Evolutionary conservation across 2,329 filamentous ascomycete genomes (phyloP).

Genomic region (Ophiostoma ips): DNA sequence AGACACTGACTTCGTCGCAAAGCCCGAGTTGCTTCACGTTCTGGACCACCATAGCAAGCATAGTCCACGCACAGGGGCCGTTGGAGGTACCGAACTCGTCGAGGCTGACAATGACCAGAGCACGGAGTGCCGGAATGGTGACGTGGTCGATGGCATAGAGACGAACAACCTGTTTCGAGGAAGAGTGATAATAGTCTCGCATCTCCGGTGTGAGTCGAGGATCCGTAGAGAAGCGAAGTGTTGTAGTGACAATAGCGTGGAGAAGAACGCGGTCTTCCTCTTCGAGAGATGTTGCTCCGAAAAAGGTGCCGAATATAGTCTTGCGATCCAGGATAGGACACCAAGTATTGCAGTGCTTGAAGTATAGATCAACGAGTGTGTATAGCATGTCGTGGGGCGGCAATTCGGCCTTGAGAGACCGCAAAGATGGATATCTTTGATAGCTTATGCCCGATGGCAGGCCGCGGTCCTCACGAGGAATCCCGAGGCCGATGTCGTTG

Average conservation of each 20-base stretch:
- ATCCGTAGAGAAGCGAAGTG: slow-evolving; percentile 71
- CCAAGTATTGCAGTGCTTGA: slow-evolving; percentile 70
- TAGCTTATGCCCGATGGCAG: slow-evolving; percentile 39
- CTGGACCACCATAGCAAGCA: slow-evolving; percentile 74
- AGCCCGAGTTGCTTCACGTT: slow-evolving; percentile 78
- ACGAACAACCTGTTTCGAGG: slow-evolving; percentile 73
- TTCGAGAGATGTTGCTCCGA: slow-evolving; percentile 60
- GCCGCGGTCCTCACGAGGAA: slow-evolving; percentile 27
- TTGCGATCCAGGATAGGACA: slow-evolving; percentile 80
- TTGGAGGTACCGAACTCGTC: slow-evolving; percentile 79
- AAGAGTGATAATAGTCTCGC: slow-evolving; percentile 59
- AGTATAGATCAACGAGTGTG: slow-evolving; percentile 60
- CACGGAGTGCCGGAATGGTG: slow-evolving; percentile 74
- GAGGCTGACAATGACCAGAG: slow-evolving; percentile 71
- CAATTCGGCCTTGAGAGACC: slow-evolving; percentile 47
- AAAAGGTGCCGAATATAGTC: slow-evolving; percentile 66
- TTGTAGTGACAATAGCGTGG: slow-evolving; percentile 79
- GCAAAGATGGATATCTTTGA: slow-evolving; percentile 24
- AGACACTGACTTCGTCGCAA: slow-evolving; percentile 67
- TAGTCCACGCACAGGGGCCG: slow-evolving; percentile 81
- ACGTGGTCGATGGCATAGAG: slow-evolving; percentile 82
- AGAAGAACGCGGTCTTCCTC: slow-evolving; percentile 72
- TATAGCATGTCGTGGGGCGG: slow-evolving; percentile 64
- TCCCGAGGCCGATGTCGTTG: slow-evolving; percentile 26
- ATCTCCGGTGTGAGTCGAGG: slow-evolving; percentile 56